Evolutionary conservation across 2,329 filamentous ascomycete species (phyloP), one percentile per base, ranked within the genome.

Genomic region (Fusarium euwallaceae): DNA sequence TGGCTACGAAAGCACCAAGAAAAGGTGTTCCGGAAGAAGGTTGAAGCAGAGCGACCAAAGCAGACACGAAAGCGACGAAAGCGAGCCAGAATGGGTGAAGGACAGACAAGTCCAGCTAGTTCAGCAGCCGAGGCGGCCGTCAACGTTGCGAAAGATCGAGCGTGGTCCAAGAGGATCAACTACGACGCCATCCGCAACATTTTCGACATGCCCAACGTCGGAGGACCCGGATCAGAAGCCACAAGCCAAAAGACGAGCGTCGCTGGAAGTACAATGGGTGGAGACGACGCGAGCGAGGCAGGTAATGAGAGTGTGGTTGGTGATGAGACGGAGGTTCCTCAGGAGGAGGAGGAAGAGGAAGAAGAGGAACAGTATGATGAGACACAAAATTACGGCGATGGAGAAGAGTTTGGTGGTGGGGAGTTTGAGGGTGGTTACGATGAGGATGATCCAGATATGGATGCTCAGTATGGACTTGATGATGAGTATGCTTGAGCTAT

Each of bases 1-100:
- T 99, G 95, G 90, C 87, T 99, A 43, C 93, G 96, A 10, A 90
- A 92, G 59, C 93, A 97, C 80, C 95, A 98, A 80, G 91, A 94
- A 70, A 97, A 97, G 82, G 88, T 93, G 8, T 92, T 97, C 66
- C 90, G 93, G 43, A 90, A 92, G 69, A 94, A 95, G 82, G 85
- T 90, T 71, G 89, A 89, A 69, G 88, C 87, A 11, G 88, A 84
- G 78, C 86, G 82, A 74, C 88, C 86, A 66, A 93, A 88, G 83
- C 88, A 87, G 66, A 88, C 84, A n/a, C 86, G 90, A 27, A 88
- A 88, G 63, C 86, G 88, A 29, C 85, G 86, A 70, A 88, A 88
- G 83, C 82, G 84, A 74, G 88, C 90, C 2, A 83, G 89, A 20
- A 91, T 92, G 78, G 90, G 90, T 27, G 91, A 92, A 76, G 90